Conservation (phyloP, 2,329 filamentous ascomycete species). For the Arthrobotrys musiformis region DNA sequence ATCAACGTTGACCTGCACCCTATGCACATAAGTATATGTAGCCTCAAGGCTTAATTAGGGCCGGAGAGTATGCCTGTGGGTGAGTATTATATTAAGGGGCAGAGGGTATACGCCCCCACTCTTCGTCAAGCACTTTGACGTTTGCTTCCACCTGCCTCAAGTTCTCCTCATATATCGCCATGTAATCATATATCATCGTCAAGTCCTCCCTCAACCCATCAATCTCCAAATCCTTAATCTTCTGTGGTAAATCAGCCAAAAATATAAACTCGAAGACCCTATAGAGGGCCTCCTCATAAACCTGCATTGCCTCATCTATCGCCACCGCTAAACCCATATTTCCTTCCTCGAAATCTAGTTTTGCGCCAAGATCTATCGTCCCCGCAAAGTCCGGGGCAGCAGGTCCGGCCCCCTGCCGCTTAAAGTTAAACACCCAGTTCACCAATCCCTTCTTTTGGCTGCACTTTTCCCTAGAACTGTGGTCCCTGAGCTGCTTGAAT, state of each 20-base stretch:
- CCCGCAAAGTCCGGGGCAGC: not conserved
- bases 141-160: not conserved
- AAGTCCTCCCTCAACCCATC: not conserved
- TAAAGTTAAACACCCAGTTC: not conserved
- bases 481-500: not conserved
- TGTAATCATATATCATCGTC: not conserved
- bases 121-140: not conserved
- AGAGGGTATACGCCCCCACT: too few relatives aligned
- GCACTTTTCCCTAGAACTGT: not conserved
- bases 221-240: not conserved
- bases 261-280: not conserved
- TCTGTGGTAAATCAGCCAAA: not conserved
- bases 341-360: not conserved
- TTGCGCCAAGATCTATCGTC: not conserved
- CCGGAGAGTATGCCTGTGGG: too few relatives aligned
- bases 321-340: conserved; percentile 8
- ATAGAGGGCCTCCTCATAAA: not conserved
- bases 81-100: not conserved
- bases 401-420: not conserved
- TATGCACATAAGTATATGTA: too few relatives aligned
- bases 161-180: not conserved
- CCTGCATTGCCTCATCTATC: not conserved
- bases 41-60: too few relatives aligned
- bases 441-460: not conserved
- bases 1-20: too few relatives aligned